phyloP scores from a whole-genome alignment of 129 eudicot species.

The Glebionis coronaria region DNA sequence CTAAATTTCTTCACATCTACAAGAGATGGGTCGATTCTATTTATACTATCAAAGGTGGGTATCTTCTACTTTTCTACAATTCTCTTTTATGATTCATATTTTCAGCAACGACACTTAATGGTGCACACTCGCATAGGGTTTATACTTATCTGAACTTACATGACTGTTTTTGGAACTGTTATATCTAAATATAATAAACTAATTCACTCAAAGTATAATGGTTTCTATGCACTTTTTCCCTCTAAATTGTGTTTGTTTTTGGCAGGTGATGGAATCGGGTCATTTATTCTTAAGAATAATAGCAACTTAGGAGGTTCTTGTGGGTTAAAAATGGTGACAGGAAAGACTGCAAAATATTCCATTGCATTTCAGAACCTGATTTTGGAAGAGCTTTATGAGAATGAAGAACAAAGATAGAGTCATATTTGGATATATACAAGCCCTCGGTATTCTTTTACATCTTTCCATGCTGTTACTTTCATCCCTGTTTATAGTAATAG shows the following conservation, averaged over 20 bases:
- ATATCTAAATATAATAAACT: neutral
- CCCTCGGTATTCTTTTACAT: neutral
- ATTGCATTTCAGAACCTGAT: slow-evolving; percentile 31
- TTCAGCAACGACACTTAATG: neutral
- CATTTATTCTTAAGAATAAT: slow-evolving; percentile 25
- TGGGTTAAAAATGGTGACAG: slow-evolving; percentile 21
- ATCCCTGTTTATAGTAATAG: neutral
- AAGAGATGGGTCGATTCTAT: slow-evolving; percentile 88
- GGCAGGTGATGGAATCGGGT: slow-evolving; percentile 35
- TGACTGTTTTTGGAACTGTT: neutral
- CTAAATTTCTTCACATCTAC: slow-evolving; percentile 65
- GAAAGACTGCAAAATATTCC: slow-evolving; percentile 32
- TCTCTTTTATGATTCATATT: neutral
- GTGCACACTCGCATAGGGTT: too few relatives aligned
- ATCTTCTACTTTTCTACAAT: neutral
- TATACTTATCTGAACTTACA: too few relatives aligned
- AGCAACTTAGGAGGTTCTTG: slow-evolving; percentile 12
- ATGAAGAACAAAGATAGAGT: slow-evolving; percentile 18
- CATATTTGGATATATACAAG: neutral
- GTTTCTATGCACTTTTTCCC: neutral
- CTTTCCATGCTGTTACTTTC: neutral
- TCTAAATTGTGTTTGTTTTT: neutral
- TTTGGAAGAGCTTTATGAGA: slow-evolving; percentile 29
- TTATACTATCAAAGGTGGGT: slow-evolving; percentile 60
- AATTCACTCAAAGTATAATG: neutral